Evolutionary conservation across 306 rosid species (phyloP), one percentile per base, ranked within the genome.

Genomic region (Vigna trinervia): DNA sequence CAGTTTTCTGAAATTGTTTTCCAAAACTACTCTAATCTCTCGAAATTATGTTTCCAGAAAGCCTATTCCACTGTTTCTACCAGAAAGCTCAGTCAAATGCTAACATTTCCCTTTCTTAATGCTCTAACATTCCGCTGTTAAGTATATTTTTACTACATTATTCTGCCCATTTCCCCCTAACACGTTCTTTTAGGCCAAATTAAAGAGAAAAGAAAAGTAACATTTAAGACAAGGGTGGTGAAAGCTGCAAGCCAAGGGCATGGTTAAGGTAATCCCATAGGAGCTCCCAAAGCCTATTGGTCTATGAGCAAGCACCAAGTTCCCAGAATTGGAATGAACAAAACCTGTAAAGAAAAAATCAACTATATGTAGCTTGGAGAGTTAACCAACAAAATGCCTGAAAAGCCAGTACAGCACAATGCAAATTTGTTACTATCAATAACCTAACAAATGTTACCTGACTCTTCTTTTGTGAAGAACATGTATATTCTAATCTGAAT

Each of bases 401-500:
- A n/a, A 74, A 60, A 53, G 15, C 51, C 62, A 72, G 43, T 50
- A 6, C 9, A 53, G 43, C 22, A 47, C 28, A 59, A 17, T 48
- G 69, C 77, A 73, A 54, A 78, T 15, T 68, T 52, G 71, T 15
- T 3, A 63, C 81, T 19, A 69, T 32, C 57, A 11, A 2, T 36
- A 14, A 36, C 67, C 38, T 53, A 19, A 14, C 20, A 71, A 65
- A 74, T 50, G 67, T 76, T 64, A 13, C 54, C 48, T 22, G 11
- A 28, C 28, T 60, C 52, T 41, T 39, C 28, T 60, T 26, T 26
- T 12, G 34, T 20, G n/a, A 72, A 39, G 61, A 80, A 75, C 67
- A 81, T 20, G 20, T 23, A 56, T 22, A 41, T 60, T 74, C 85
- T 85, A 92, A 86, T 94, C 98, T 54, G 98, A 90, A 87, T 92